A percentile compares a stretch with the other conserved stretches of the same genome.
phyloP scores from a whole-genome alignment of 2,329 filamentous ascomycete species.

The Beauveria bassiana region DNA sequence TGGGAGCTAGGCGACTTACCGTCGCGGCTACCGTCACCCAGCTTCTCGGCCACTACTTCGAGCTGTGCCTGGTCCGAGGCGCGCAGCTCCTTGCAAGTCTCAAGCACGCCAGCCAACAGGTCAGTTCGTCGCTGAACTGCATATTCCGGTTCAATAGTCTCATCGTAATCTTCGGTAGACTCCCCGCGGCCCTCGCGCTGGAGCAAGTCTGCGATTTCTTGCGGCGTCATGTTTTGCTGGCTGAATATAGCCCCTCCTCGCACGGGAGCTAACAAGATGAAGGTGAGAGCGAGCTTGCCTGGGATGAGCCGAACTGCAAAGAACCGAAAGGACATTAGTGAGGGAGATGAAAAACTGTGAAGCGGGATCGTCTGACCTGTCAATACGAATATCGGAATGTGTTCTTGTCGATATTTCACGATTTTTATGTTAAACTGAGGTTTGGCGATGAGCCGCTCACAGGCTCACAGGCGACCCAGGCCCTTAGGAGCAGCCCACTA shows the following conservation, averaged over 20 bases:
- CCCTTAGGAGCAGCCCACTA: too few species aligned
- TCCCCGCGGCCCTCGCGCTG: conserved; percentile 24
- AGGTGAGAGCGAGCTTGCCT: not conserved
- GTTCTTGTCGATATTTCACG: not conserved
- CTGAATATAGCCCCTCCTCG: not conserved
- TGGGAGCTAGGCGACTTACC: conserved; percentile 30
- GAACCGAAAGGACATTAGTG: not conserved
- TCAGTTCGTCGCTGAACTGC: conserved; percentile 19
- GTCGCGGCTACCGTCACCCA: conserved; percentile 49
- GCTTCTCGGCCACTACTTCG: conserved; percentile 39
- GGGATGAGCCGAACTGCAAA: not conserved
- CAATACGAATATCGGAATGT: too few species aligned
- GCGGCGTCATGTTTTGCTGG: conserved; percentile 23
- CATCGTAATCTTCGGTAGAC: conserved; percentile 20
- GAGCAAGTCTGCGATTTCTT: conserved; percentile 31
- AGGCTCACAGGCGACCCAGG: too few species aligned
- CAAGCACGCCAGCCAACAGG: conserved; percentile 31
- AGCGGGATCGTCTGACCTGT: not conserved
- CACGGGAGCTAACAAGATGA: not conserved
- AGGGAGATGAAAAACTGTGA: not conserved
- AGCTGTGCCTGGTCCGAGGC: conserved; percentile 33
- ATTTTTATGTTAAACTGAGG: not conserved
- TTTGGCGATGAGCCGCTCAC: not conserved
- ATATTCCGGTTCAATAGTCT: conserved; percentile 18
- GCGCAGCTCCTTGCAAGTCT: conserved; percentile 32